phyloP scores from a whole-genome alignment of 441 rosid species.

The Corymbia calophylla region DNA sequence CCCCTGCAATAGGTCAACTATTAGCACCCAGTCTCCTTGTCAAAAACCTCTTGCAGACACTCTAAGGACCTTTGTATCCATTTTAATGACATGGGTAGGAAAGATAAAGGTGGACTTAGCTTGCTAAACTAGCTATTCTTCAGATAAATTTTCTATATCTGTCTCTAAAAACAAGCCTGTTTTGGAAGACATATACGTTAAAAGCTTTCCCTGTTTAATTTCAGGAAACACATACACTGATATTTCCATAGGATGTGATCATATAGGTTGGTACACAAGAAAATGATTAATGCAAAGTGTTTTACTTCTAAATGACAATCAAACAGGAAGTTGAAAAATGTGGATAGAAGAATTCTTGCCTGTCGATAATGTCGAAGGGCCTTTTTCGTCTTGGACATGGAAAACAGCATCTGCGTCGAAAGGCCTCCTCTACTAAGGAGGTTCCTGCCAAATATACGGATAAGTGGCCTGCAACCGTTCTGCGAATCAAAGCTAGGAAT shows the following conservation, averaged over 20 bases:
- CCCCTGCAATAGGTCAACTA: slow-evolving; percentile 41
- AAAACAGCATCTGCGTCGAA: slow-evolving; percentile 80
- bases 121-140: neutral
- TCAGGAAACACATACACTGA: neutral
- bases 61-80: neutral
- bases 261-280: neutral
- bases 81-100: neutral
- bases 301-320: neutral
- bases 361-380: slow-evolving; percentile 72
- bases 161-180: neutral
- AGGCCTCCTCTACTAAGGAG: slow-evolving; percentile 49
- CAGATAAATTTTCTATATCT: neutral
- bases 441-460: slow-evolving; percentile 87
- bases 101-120: neutral
- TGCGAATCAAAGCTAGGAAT: slow-evolving; percentile 84
- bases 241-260: neutral
- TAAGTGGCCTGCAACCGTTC: slow-evolving; percentile 91
- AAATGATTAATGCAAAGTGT: neutral
- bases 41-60: neutral
- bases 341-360: slow-evolving; percentile 25
- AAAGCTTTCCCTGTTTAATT: neutral
- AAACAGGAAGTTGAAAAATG: neutral
- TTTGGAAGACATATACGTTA: neutral
- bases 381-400: slow-evolving; percentile 69
- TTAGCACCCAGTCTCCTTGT: neutral